Percentiles rank a stretch among this genome's conserved stretches.
phyloP scores from a whole-genome alignment of 228 moss, liverwort and hornwort species.

The Sphagnum fallax region DNA sequence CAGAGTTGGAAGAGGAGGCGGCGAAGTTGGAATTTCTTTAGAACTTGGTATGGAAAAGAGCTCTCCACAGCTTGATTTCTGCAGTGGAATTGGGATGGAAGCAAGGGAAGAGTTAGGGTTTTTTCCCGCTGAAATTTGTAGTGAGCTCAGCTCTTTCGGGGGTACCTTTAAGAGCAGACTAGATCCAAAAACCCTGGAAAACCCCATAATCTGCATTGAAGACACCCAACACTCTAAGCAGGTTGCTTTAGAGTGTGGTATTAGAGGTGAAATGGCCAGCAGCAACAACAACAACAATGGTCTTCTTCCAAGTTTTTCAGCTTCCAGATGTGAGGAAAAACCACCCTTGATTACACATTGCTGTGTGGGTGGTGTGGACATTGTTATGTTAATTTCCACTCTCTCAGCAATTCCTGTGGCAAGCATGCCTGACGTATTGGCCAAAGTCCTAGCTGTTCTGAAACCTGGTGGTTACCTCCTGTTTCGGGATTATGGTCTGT shows the following conservation, averaged over 20 bases:
- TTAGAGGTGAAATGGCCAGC: background rate
- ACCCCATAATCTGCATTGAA: too few species aligned
- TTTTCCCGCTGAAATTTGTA: background rate
- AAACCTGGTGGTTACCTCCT: too few species aligned
- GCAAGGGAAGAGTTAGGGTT: background rate
- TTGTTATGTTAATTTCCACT: slow-evolving; percentile 81
- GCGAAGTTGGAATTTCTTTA: background rate
- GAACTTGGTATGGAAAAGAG: too few species aligned
- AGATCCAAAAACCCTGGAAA: too few species aligned
- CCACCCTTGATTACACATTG: slow-evolving; percentile 8
- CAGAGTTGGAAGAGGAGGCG: too few species aligned
- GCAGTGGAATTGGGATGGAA: background rate
- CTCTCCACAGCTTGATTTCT: background rate
- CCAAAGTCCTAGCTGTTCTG: slow-evolving; percentile 43
- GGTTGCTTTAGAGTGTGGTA: background rate
- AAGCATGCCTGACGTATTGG: slow-evolving; percentile 54
- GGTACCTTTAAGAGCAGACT: too few species aligned
- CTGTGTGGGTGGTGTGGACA: slow-evolving; percentile 61
- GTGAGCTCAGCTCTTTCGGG: background rate
- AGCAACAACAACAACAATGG: background rate
- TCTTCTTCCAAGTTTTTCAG: too few species aligned
- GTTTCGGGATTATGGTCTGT: slow-evolving; percentile 88
- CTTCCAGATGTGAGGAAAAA: too few species aligned
- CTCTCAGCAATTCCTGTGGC: slow-evolving; percentile 72
- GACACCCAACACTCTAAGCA: too few species aligned